These are phyloP conservation scores for Senecio squalidus DNA, from an alignment of 140 eudicot genomes.

Conservation along the genomic window DNA sequence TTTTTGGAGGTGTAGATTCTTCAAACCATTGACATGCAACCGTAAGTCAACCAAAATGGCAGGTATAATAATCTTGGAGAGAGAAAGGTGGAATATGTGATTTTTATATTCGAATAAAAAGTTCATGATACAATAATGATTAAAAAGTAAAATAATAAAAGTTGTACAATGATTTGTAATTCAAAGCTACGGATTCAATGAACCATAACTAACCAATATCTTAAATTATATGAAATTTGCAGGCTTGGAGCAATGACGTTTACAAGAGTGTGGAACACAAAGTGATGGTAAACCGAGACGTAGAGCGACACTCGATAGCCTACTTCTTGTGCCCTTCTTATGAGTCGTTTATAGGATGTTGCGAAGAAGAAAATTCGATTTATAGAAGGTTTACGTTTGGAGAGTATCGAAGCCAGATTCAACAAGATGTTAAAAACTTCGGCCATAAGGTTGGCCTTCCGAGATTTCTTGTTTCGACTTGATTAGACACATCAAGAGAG, in stretches of 20 bases:
- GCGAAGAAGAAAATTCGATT: constrained; percentile 40
- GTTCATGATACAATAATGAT: constrained; percentile 12
- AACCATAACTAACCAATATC: background rate
- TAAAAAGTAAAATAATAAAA: background rate
- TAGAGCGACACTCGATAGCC: constrained; percentile 69
- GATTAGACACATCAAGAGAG: background rate
- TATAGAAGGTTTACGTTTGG: constrained; percentile 57
- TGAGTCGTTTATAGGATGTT: constrained; percentile 51
- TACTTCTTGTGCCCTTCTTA: constrained; percentile 73
- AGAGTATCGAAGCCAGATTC: constrained; percentile 57
- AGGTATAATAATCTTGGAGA: constrained; percentile 26
- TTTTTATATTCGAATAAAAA: constrained; percentile 29
- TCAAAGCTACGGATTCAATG: constrained; percentile 9
- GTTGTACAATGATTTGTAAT: background rate
- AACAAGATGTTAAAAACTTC: constrained; percentile 41
- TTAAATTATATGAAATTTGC: constrained; percentile 26
- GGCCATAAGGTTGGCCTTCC: constrained; percentile 79
- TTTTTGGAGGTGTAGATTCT: constrained; percentile 22
- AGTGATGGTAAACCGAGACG: constrained; percentile 57
- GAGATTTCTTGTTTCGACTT: constrained; percentile 34
- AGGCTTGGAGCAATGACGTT: constrained; percentile 84
- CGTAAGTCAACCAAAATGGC: constrained; percentile 22
- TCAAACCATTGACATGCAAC: constrained; percentile 17
- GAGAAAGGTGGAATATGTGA: constrained; percentile 23
- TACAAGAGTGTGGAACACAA: constrained; percentile 83